Evolutionary conservation across 1,284 basidiomycete species (phyloP).

Genomic region (Ceratobasidium sp.): DNA sequence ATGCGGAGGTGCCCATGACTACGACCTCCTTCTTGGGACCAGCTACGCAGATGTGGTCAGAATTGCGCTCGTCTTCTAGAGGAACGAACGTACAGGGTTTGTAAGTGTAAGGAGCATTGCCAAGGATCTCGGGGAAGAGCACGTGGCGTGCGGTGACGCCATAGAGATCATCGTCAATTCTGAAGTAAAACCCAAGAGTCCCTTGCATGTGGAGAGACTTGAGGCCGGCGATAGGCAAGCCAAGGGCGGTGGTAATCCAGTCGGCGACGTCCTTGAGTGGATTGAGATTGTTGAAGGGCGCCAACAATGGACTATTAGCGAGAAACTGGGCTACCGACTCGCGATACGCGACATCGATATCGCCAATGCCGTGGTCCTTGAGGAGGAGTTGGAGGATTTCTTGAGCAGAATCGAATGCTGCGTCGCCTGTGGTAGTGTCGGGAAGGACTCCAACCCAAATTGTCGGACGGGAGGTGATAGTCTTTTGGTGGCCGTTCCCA

Average conservation of each 20-base stretch:
- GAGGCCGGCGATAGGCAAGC: slow-evolving; percentile 41
- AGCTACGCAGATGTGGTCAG: slow-evolving; percentile 3
- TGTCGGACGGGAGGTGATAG: too few relatives aligned
- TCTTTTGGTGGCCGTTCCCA: slow-evolving; percentile 35
- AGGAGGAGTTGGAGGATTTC: slow-evolving; percentile 52
- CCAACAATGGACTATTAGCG: slow-evolving; percentile 39
- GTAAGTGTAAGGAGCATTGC: slow-evolving; percentile 12
- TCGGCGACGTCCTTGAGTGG: slow-evolving; percentile 23
- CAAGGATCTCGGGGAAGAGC: slow-evolving; percentile 26
- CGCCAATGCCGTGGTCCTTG: slow-evolving; percentile 33
- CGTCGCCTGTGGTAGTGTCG: slow-evolving; percentile 49
- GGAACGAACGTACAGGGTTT: slow-evolving; percentile 18
- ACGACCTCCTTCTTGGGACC: slow-evolving; percentile 29
- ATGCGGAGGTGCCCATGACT: neutral
- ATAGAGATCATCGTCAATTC: slow-evolving; percentile 31
- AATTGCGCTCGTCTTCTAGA: slow-evolving; percentile 35
- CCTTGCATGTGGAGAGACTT: slow-evolving; percentile 38
- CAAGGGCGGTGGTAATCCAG: slow-evolving; percentile 35
- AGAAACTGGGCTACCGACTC: slow-evolving; percentile 17
- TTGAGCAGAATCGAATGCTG: slow-evolving; percentile 50
- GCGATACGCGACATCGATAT: slow-evolving; percentile 52
- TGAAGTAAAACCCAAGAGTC: slow-evolving; percentile 43
- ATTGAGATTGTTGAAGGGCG: slow-evolving; percentile 27
- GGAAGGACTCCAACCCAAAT: slow-evolving; percentile 52
- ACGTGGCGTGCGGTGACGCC: slow-evolving; percentile 1